Base-by-base conservation (phyloP, 2,329 filamentous ascomycete genomes). In the Paraphoma chrysanthemicola region DNA sequence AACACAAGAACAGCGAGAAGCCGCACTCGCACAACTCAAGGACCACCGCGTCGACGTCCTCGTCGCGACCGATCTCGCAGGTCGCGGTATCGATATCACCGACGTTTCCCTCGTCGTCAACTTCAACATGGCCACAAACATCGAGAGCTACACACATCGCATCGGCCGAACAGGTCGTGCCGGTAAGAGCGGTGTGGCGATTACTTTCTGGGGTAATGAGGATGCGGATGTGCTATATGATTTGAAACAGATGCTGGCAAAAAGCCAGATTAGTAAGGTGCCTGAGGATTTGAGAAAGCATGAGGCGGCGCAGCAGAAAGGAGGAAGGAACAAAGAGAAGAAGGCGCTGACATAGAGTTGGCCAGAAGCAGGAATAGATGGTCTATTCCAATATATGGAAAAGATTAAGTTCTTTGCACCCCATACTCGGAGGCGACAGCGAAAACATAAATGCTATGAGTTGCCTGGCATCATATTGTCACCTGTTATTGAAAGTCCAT, bases 141-240 rank as follows among this genome's bases (percentile, higher is more conserved):
- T 99, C 66, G 95, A 99, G 80, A 90, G 87, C 72, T 99, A 99
- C 77, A 98, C 94, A 2, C 95, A 99, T 83, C 89, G 95, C 81
- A 90, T 99, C 71, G 95, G 95, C 77, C 90, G 95, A 81, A 99
- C 95, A 1, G 95, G 95, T 83, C 90, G 95, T 88, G 95, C 95
- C 2, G 95, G 95, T 60, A 98, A 98, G 86, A 93, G 87, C 67
- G 95, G 95, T 89, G 89, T 97, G 48, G 91, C 95, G 2, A 95
- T 99, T 62, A 99, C 95, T 0, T 99, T 99, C 82, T 78, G 98
- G 71, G 94, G 93, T 56, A 90, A 87, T 67, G 95, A 98, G 79
- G 95, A 99, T 79, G 75, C 85, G 1, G 95, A 97, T 75, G 89
- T 94, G 23, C 82, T 98, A 84, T 97, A 96, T 76, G 95, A 99